These are phyloP conservation scores for Sporisorium reilianum DNA, from an alignment of 1,284 basidiomycete genomes.

Conservation along the genomic window DNA sequence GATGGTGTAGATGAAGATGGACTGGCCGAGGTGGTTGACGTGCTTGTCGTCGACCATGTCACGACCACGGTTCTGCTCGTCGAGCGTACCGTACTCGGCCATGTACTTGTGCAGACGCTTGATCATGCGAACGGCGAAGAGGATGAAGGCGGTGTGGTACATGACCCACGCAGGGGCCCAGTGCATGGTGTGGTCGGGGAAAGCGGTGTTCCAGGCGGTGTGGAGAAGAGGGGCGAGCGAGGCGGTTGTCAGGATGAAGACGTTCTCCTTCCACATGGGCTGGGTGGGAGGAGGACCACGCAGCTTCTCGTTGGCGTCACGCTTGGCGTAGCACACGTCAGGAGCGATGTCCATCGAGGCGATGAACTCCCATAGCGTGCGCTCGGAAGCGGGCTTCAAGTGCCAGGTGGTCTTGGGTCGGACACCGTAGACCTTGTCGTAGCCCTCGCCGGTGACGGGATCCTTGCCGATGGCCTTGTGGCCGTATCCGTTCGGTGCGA, in stretches of 20 bases:
- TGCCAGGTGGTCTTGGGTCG: conserved; percentile 66
- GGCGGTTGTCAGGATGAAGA: conserved; percentile 57
- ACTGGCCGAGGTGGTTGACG: conserved; percentile 64
- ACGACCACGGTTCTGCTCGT: conserved; percentile 65
- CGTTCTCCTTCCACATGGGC: conserved; percentile 59
- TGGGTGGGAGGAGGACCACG: conserved; percentile 56
- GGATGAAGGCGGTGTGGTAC: conserved; percentile 59
- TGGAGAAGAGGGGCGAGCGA: conserved; percentile 49
- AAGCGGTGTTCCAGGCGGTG: conserved; percentile 49
- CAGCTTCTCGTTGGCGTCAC: conserved; percentile 38
- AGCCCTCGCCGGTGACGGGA: conserved; percentile 47
- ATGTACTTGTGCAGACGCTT: conserved; percentile 57
- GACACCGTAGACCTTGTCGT: conserved; percentile 64
- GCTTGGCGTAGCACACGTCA: conserved; percentile 50
- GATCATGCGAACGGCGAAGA: conserved; percentile 57
- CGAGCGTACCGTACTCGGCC: conserved; percentile 57
- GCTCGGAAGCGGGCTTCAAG: conserved; percentile 54
- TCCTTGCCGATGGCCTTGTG: conserved; percentile 59
- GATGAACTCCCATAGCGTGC: conserved; percentile 62
- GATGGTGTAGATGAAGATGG: conserved; percentile 66
- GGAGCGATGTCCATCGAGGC: conserved; percentile 56
- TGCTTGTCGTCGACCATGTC: conserved; percentile 65
- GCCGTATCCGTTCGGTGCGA: conserved; percentile 55
- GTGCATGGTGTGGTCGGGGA: conserved; percentile 60
- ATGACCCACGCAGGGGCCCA: conserved; percentile 59